Evolutionary conservation across 371 early-diverging fungal genomes (phyloP).

Genomic region (Choanephora cucurbitarum): DNA sequence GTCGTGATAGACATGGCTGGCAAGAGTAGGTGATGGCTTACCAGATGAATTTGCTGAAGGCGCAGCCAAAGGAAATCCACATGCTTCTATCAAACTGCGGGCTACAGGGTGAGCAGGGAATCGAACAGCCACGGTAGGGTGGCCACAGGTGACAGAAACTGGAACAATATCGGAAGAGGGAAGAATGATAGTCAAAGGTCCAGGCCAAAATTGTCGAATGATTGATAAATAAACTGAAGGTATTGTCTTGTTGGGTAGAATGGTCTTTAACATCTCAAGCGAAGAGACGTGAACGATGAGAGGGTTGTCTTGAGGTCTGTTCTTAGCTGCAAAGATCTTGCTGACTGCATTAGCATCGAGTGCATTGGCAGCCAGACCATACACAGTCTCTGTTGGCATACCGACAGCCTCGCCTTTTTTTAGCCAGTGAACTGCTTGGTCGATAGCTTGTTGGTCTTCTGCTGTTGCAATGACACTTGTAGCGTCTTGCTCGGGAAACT

Average conservation of each 20-base stretch:
- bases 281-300: constrained; percentile 97
- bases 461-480: constrained; percentile 23
- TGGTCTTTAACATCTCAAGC: constrained; percentile 80
- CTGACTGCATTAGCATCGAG: constrained; percentile 70
- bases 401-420: constrained; percentile 72
- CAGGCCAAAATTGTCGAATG: constrained; percentile 93
- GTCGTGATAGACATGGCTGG: constrained; percentile 91
- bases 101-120: constrained; percentile 95
- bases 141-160: constrained; percentile 82
- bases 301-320: constrained; percentile 98
- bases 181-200: constrained; percentile 95
- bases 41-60: constrained; percentile 99
- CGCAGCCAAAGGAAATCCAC: constrained; percentile 96
- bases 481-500: constrained; percentile 28
- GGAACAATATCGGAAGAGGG: constrained; percentile 76
- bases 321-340: constrained; percentile 92
- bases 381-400: constrained; percentile 99
- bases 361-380: constrained; percentile 97
- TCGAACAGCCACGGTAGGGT: constrained; percentile 91
- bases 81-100: constrained; percentile 82
- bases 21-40: constrained; percentile 94
- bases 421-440: constrained; percentile 51
- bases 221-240: constrained; percentile 68
- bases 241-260: constrained; percentile 62
- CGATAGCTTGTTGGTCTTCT: constrained; percentile 35